Evolutionary conservation across 345 rosid genomes (phyloP).

Genomic region (Lumnitzera littorea): DNA sequence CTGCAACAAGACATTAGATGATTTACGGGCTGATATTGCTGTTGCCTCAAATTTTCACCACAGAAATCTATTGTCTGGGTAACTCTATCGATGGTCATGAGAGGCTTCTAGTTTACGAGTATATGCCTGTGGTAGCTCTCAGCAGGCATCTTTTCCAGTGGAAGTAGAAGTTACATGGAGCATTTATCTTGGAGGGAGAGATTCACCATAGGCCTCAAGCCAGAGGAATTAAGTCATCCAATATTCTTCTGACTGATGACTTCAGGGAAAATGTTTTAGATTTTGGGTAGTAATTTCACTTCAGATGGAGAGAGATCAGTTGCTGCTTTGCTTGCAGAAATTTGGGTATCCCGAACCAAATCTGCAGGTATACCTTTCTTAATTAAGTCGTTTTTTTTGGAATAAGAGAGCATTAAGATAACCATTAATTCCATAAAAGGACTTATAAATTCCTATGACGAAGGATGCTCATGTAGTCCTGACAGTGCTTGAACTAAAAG

Average conservation of each 20-base stretch:
- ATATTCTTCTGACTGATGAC: slow-evolving; percentile 42
- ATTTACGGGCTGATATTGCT: slow-evolving; percentile 37
- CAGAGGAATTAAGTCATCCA: slow-evolving; percentile 48
- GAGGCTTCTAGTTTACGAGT: slow-evolving; percentile 46
- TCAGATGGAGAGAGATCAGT: slow-evolving; percentile 43
- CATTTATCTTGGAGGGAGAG: slow-evolving; percentile 43
- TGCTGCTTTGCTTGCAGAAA: slow-evolving; percentile 41
- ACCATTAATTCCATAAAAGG: no score
- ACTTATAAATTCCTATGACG: no score
- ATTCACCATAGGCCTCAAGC: slow-evolving; percentile 42
- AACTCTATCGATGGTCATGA: slow-evolving; percentile 32
- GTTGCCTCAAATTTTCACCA: slow-evolving; percentile 42
- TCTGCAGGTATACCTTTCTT: slow-evolving; percentile 37
- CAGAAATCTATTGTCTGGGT: slow-evolving; percentile 42
- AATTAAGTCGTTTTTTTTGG: no score
- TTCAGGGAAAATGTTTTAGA: slow-evolving; percentile 47
- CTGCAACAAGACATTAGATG: slow-evolving; percentile 27
- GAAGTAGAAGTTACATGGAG: slow-evolving; percentile 18
- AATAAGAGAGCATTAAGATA: no score
- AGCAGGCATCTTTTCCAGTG: slow-evolving; percentile 45
- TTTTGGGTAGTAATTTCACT: slow-evolving; percentile 45
- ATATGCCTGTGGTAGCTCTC: slow-evolving; percentile 45
- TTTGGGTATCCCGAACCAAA: slow-evolving; percentile 62
- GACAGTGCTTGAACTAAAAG: no score
- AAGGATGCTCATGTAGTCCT: no score